A percentile compares a stretch with the other conserved stretches of the same genome.
Evolutionary conservation across 2,329 filamentous ascomycete genomes (phyloP).

Genomic region (Fusarium beomiforme): DNA sequence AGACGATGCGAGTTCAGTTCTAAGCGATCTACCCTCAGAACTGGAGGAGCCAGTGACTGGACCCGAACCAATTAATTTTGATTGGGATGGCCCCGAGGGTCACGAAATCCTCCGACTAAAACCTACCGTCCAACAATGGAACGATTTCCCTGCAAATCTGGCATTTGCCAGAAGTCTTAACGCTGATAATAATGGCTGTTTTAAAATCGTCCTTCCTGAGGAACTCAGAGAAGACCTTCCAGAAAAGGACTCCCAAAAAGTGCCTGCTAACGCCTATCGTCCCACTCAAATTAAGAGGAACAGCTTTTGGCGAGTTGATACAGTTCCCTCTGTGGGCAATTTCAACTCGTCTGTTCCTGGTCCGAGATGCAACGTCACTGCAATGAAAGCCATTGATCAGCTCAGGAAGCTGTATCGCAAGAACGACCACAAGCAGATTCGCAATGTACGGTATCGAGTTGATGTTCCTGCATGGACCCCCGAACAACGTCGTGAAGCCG

Average conservation of each 20-base stretch:
- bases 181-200: slow-evolving; percentile 50
- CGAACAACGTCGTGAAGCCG: slow-evolving; percentile 48
- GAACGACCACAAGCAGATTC: slow-evolving; percentile 49
- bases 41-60: slow-evolving; percentile 36
- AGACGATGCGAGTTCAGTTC: slow-evolving; percentile 37
- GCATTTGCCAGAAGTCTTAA: slow-evolving; percentile 46
- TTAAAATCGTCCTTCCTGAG: slow-evolving; percentile 50
- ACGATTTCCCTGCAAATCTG: slow-evolving; percentile 50
- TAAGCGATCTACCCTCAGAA: slow-evolving; percentile 37
- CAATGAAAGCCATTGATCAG: slow-evolving; percentile 45
- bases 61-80: slow-evolving; percentile 46
- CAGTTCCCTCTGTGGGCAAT: slow-evolving; percentile 46
- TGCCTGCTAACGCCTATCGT: slow-evolving; percentile 51
- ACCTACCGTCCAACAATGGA: slow-evolving; percentile 49
- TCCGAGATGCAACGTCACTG: slow-evolving; percentile 38
- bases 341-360: slow-evolving; percentile 44
- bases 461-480: slow-evolving; percentile 53
- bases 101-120: slow-evolving; percentile 48
- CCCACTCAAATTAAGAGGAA: slow-evolving; percentile 49
- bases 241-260: slow-evolving; percentile 43
- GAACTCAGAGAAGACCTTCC: slow-evolving; percentile 47
- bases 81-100: slow-evolving; percentile 46
- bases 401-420: slow-evolving; percentile 50
- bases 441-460: slow-evolving; percentile 51
- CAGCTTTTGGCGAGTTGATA: slow-evolving; percentile 51